Base-by-base conservation (phyloP, 2,329 filamentous ascomycete genomes). In the Cryphonectria carpinicola region DNA sequence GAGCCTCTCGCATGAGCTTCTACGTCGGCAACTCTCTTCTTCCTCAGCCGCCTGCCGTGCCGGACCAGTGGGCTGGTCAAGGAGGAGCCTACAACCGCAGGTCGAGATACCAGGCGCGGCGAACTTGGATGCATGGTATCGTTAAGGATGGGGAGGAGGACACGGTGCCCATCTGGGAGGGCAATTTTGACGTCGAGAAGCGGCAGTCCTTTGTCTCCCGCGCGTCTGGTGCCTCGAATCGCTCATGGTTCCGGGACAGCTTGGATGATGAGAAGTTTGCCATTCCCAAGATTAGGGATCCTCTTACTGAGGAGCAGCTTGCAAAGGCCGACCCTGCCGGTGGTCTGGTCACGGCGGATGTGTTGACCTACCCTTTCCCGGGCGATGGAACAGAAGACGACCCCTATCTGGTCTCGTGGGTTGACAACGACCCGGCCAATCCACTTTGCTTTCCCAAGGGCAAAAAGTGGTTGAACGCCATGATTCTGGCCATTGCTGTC, bases 321-420 rank as follows among this genome's bases (percentile, higher is more conserved):
- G 61, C 58, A 14, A 56, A 75, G 52, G 74, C 71, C 13, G 74
- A 75, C 56, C 32, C 43, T 17, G 49, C 58, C 1, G 68, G 68
- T 43, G 71, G 71, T 7, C 67, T 75, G n/a, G 73, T 73, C 17
- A 67, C 74, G 19, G 39, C 67, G 10, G 76, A 77, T 25, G 75
- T 79, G 46, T 64, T 77, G 32, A 79, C 82, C 68, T 81, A 80
- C 73, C 75, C 80, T 0, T 84, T 83, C 70, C 77, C 80, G 13
- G 82, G 82, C 35, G 76, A 77, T 4, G 82, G 82, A 66, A 84
- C 82, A 43, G 78, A 80, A 19, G 81, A 82, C 17, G 81, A 84
- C 70, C 82, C 82, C 1, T 84, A 79, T 71, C 76, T 83, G 13
- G 81, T 85, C 66, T 81, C 83, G 64, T 85, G 82, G 82, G 80